Base-by-base conservation (phyloP, 2,329 filamentous ascomycete genomes). In the Diaporthe batatas region DNA sequence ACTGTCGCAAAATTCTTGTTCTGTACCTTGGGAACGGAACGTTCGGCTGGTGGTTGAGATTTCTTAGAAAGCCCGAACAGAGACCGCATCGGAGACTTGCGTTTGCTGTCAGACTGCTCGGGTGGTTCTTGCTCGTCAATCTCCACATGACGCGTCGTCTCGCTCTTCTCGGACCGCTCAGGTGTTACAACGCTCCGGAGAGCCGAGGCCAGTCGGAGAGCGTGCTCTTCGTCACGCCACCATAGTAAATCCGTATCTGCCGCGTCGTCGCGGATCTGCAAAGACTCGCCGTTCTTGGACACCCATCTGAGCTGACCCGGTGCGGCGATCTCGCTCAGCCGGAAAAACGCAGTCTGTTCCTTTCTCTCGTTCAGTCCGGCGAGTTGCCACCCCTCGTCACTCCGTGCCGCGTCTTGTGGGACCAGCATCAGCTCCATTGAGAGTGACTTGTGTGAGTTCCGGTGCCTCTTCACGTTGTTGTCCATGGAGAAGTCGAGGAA, bases 21-120 rank as follows among this genome's bases (percentile, higher is more conserved):
- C 25, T 39, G 47, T 25, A 67, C 11, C 62, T 39, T 2, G 79
- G 74, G 2, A 74, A 74, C 82, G 82, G 83, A n/a, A 79, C 72
- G 55, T 79, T 79, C 0, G 77, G 73, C 71, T 80, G 83, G 76
- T 81, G 83, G 68, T 80, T 77, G 69, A 34, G 57, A 44, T n/a
- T 58, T 55, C 25, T 23, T 68, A 18, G 49, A 68, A 23, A 47
- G 65, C 1, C 65, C 65, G 16, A 68, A 68, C 25, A 68, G 29
- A 29, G 53, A 68, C 18, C 62, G 47, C 47, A 49, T 16, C 6
- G 62, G 62, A 25, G 47, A 67, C 21, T 67, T 67, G 0, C 62
- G 32, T 39, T 67, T 67, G 47, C 32, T 32, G 14, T 53, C 62
- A n/a, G 32, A 16, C 21, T 51, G 44, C 51, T 67, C 62, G 11